These are phyloP conservation scores for Astraeus odoratus DNA, from an alignment of 768 basidiomycete genomes.

Conservation along the genomic window DNA sequence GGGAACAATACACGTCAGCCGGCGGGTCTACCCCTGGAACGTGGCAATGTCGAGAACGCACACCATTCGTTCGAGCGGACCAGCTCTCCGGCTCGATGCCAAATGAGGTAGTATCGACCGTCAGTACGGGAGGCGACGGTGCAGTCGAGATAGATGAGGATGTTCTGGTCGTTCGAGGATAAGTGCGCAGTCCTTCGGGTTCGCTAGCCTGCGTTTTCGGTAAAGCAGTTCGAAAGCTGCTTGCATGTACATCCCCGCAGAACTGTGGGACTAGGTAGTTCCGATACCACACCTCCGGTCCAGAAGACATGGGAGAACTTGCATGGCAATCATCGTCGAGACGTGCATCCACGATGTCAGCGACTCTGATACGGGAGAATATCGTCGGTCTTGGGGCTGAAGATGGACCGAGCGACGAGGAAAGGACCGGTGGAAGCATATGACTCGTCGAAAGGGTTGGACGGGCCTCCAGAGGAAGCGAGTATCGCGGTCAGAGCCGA, in stretches of 20 bases:
- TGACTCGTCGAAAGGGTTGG: constrained; percentile 83
- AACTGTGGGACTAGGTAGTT: constrained; percentile 33
- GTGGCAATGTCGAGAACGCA: no score
- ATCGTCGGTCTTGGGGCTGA: constrained; percentile 73
- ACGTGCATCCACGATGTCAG: constrained; percentile 77
- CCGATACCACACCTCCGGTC: neutral
- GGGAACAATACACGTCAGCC: no score
- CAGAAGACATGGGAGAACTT: constrained; percentile 26
- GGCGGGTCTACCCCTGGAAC: no score
- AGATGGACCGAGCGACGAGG: constrained; percentile 64
- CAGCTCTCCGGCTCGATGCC: constrained; percentile 64
- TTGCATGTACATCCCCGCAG: constrained; percentile 95
- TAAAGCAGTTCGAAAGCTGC: constrained; percentile 87
- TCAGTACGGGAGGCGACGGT: constrained; percentile 95
- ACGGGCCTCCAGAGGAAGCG: constrained; percentile 49
- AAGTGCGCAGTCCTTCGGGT: constrained; percentile 79
- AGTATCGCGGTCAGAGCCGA: constrained; percentile 75
- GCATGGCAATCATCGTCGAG: constrained; percentile 89
- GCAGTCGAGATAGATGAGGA: constrained; percentile 85
- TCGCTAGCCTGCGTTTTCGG: constrained; percentile 54
- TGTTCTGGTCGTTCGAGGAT: constrained; percentile 52
- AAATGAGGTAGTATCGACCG: constrained; percentile 71
- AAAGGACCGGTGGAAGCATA: constrained; percentile 65
- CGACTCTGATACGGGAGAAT: constrained; percentile 76
- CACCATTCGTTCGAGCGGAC: constrained; percentile 72